phyloP scores from a whole-genome alignment of 345 rosid genomes.

The Trapa bicornis region DNA sequence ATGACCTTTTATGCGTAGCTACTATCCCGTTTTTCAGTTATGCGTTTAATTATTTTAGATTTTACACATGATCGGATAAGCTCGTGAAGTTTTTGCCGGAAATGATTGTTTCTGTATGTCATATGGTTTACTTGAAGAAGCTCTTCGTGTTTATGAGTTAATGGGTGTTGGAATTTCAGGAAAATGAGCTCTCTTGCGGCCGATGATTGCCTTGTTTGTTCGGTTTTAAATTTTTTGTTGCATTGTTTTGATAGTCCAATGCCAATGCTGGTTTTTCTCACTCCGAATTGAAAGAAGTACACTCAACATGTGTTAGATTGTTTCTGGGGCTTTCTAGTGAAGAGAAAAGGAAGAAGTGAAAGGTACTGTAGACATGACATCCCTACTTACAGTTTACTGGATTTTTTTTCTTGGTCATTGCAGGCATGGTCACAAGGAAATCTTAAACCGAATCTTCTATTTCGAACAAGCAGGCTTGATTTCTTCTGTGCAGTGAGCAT shows the following conservation, averaged over 20 bases:
- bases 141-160: neutral
- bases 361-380: neutral
- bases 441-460: conserved; percentile 16
- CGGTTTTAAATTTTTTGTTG: neutral
- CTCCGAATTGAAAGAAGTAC: neutral
- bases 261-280: neutral
- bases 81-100: neutral
- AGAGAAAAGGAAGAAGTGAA: neutral
- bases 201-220: neutral
- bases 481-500: conserved; percentile 40
- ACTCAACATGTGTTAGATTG: neutral
- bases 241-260: neutral
- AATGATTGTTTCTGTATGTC: neutral
- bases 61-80: neutral
- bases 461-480: conserved; percentile 15
- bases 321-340: neutral
- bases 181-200: neutral
- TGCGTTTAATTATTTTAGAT: neutral
- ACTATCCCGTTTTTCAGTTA: neutral
- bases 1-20: neutral
- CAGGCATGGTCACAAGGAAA: conserved; percentile 17
- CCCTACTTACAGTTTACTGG: neutral
- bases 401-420: conserved; percentile 1
- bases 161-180: neutral
- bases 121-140: neutral